These are phyloP conservation scores for Pichia sp. DNA, from an alignment of 1,139 yeast species.

Conservation along the genomic window DNA sequence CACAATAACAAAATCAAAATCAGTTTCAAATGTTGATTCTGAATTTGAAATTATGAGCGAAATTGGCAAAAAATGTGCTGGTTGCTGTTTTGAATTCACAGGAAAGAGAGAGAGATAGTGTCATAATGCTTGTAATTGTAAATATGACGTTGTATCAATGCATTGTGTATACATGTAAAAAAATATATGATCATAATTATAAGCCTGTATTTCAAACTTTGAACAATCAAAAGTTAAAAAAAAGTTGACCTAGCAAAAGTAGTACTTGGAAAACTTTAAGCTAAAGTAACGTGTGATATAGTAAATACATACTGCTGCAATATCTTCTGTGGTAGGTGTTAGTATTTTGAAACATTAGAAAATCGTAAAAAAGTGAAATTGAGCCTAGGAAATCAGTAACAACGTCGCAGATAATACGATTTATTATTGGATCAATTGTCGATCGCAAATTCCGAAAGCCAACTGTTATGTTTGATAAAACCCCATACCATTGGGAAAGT, in stretches of 20 bases:
- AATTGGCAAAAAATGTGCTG: background rate
- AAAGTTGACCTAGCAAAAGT: background rate
- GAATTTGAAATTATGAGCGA: background rate
- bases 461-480: background rate
- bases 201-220: background rate
- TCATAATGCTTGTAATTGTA: background rate
- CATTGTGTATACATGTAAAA: background rate
- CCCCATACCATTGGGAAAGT: background rate
- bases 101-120: background rate
- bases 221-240: background rate
- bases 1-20: background rate
- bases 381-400: background rate
- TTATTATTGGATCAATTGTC: background rate
- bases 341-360: conserved; percentile 18
- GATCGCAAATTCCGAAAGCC: background rate
- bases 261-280: background rate
- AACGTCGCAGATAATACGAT: background rate
- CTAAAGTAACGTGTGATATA: background rate
- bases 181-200: background rate
- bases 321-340: conserved; percentile 32
- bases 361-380: background rate
- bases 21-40: background rate
- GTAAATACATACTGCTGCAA: conserved; percentile 31
- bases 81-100: background rate
- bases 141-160: background rate